Evolutionary conservation across 768 basidiomycete species (phyloP).

Genomic region (Macrolepiota fuliginosa): DNA sequence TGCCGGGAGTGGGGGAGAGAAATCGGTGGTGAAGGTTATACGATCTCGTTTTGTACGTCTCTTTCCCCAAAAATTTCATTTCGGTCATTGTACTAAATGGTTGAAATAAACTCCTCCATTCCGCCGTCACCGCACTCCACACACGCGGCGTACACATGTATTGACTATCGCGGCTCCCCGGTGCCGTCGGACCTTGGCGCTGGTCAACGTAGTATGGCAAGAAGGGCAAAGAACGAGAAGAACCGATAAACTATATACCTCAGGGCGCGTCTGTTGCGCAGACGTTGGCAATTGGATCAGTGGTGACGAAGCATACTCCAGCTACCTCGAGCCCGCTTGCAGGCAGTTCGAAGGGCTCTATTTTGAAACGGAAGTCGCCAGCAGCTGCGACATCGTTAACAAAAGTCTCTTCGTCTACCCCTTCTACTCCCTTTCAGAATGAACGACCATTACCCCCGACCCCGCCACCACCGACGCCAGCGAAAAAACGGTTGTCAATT

Average conservation of each 20-base stretch:
- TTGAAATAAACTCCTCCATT: constrained; percentile 16
- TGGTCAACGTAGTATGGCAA: constrained; percentile 46
- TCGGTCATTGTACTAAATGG: constrained; percentile 12
- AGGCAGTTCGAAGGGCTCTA: constrained; percentile 11
- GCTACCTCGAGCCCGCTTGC: constrained; percentile 24
- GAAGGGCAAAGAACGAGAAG: constrained; percentile 57
- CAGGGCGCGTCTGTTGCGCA: constrained; percentile 34
- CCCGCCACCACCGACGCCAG: constrained; percentile 10
- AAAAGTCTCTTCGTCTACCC: not conserved
- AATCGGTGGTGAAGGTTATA: constrained; percentile 54
- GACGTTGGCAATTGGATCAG: constrained; percentile 21
- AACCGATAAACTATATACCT: constrained; percentile 27
- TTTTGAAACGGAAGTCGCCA: constrained; percentile 12
- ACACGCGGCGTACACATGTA: not conserved
- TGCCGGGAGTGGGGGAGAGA: constrained; percentile 26
- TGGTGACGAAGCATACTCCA: constrained; percentile 19
- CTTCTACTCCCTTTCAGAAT: not conserved
- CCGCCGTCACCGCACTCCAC: not conserved
- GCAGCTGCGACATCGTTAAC: not conserved
- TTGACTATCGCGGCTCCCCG: constrained; percentile 8
- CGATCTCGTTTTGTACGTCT: constrained; percentile 59
- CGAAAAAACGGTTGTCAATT: constrained; percentile 15
- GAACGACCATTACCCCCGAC: constrained; percentile 8
- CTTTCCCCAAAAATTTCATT: constrained; percentile 15
- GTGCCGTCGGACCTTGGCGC: not conserved